phyloP scores from a whole-genome alignment of 495 filamentous ascomycete genomes.

The Collariella sp. region DNA sequence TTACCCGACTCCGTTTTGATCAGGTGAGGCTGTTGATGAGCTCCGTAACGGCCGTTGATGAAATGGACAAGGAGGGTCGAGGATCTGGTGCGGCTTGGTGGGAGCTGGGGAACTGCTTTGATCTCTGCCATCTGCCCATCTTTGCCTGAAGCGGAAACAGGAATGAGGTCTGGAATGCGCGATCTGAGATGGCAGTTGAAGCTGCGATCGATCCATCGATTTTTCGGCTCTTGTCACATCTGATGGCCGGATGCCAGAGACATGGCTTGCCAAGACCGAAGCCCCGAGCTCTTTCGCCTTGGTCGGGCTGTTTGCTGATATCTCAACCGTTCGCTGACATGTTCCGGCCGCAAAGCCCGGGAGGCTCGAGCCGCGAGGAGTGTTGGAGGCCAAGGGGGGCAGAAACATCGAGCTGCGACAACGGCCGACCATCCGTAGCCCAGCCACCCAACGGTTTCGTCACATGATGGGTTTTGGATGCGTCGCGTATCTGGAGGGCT shows the following conservation, averaged over 20 bases:
- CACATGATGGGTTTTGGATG: constrained; percentile 25
- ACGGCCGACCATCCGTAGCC: neutral
- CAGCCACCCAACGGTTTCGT: neutral
- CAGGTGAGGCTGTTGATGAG: neutral
- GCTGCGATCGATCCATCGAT: constrained; percentile 9
- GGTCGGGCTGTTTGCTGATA: neutral
- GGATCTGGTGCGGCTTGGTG: neutral
- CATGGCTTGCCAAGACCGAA: constrained; percentile 3
- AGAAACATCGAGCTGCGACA: neutral
- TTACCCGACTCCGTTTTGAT: constrained; percentile 9
- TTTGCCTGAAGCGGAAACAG: constrained; percentile 1
- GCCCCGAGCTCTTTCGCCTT: neutral
- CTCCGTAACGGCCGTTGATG: constrained; percentile 3
- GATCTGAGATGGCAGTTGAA: constrained; percentile 4
- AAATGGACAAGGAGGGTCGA: neutral
- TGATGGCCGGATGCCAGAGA: constrained; percentile 2
- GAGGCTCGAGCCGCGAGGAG: neutral
- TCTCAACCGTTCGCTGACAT: neutral
- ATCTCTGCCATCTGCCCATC: constrained; percentile 5
- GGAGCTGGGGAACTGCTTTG: neutral
- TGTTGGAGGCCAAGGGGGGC: neutral
- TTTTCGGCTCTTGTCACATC: neutral
- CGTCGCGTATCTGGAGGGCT: constrained; percentile 10
- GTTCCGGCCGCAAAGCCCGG: constrained; percentile 2
- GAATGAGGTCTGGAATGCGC: neutral